Evolutionary conservation across 805 yeast species (phyloP).

Genomic region (Sugiyamaella marilandica): DNA sequence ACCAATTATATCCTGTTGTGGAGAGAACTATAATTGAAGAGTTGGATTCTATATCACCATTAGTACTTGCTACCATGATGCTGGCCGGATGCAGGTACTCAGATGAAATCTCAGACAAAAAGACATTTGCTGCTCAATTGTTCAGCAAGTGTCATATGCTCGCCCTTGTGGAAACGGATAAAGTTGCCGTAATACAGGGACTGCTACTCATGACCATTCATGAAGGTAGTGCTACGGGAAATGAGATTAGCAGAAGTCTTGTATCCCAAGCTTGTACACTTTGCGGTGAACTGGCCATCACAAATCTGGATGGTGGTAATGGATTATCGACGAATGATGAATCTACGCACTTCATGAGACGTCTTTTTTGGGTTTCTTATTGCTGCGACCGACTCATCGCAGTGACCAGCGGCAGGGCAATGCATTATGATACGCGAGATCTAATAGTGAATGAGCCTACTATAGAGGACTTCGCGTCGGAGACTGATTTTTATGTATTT

Average conservation of each 20-base stretch:
- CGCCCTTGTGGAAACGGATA: conserved; percentile 2
- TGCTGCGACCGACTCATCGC: conserved; percentile 3
- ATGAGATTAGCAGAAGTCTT: neutral
- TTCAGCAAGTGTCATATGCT: conserved; percentile 2
- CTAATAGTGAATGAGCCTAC: neutral
- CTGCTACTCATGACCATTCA: conserved; percentile 2
- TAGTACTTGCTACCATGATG: neutral
- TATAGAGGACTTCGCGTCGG: neutral
- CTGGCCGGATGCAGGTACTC: conserved; percentile 5
- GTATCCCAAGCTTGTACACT: neutral
- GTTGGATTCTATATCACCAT: neutral
- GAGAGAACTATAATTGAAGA: neutral
- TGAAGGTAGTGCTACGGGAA: conserved; percentile 1
- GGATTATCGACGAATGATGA: neutral
- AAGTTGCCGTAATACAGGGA: neutral
- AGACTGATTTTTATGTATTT: neutral
- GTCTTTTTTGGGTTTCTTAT: conserved; percentile 3
- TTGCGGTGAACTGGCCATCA: neutral
- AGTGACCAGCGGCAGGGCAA: conserved; percentile 3
- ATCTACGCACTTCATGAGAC: neutral
- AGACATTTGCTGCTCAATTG: neutral
- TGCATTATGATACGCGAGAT: neutral
- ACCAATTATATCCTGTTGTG: conserved; percentile 2
- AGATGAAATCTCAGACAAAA: neutral
- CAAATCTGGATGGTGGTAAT: conserved; percentile 1